Percentiles rank a stretch among this genome's conserved stretches.
These are phyloP conservation scores for Raphanus sativus DNA, from an alignment of 345 rosid species.

Conservation along the genomic window DNA sequence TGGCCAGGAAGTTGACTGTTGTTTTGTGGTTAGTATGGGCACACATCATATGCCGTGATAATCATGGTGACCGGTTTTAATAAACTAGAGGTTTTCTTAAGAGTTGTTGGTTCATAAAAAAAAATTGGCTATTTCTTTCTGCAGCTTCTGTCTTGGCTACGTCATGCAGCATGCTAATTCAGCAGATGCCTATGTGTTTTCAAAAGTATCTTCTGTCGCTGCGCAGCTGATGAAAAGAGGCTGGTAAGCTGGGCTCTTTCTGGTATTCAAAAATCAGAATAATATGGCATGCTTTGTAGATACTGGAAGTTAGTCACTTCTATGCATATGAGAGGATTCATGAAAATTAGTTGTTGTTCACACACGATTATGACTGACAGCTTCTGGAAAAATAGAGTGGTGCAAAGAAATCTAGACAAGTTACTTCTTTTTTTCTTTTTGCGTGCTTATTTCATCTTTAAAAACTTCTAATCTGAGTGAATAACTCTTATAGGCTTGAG, in stretches of 20 bases:
- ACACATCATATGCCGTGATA: background rate
- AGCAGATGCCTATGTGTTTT: slow-evolving; percentile 80
- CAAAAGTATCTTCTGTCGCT: slow-evolving; percentile 92
- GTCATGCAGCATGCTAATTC: slow-evolving; percentile 81
- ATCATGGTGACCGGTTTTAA: background rate
- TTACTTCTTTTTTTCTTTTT: background rate
- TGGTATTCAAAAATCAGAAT: background rate
- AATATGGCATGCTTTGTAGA: slow-evolving; percentile 3
- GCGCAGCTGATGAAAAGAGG: slow-evolving; percentile 97
- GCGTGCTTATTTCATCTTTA: slow-evolving; percentile 15
- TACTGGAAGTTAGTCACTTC: slow-evolving; percentile 18
- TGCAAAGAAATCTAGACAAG: slow-evolving; percentile 1
- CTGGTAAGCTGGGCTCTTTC: slow-evolving; percentile 59
- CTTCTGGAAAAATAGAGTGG: slow-evolving; percentile 10
- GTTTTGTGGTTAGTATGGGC: slow-evolving; percentile 1
- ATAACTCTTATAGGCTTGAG: slow-evolving; percentile 68
- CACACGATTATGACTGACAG: slow-evolving; percentile 16
- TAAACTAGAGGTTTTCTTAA: slow-evolving; percentile 1
- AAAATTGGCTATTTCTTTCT: background rate
- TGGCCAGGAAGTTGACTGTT: background rate
- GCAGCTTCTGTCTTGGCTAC: slow-evolving; percentile 86
- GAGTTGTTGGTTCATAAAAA: background rate
- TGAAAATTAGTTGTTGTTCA: background rate
- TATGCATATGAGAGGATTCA: slow-evolving; percentile 14
- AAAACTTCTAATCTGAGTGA: slow-evolving; percentile 21